Evolutionary conservation across 1,284 basidiomycete genomes (phyloP), one percentile per base, ranked within the genome.

Genomic region (Moesziomyces sp.): DNA sequence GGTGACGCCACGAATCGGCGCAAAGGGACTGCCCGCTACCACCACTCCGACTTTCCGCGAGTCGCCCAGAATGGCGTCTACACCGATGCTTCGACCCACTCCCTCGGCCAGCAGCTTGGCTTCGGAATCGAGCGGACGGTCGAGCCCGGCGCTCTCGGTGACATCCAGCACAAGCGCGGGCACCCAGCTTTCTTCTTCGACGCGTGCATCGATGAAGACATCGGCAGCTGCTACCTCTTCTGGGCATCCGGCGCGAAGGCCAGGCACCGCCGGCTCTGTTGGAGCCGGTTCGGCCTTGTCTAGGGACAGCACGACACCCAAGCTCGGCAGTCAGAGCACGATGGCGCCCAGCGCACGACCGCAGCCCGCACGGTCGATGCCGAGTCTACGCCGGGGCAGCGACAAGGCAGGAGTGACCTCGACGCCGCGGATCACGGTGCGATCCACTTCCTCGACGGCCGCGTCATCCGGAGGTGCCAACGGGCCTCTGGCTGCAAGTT

Each of bases 381-480:
- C 70, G 6, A 73, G 70, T 47, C 46, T 73, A n/a, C 59, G 69
- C 34, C 64, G 62, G 0, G 43, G 46, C 13, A 46, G 46, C 35
- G 68, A 72, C 3, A 58, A 60, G 45, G 38, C 61, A 9, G 52
- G 47, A 10, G 56, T 59, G 19, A 65, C 62, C 0, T 59, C 54
- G 38, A 67, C 70, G 26, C 70, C 64, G 3, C 50, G 70, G 2
- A 73, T 73, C 52, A 73, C 70, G 3, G 60, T 68, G 1, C 70
- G 70, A 9, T 73, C 70, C 5, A 49, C 60, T 2, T 59, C 64
- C 5, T 71, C 68, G 3, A 58, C 62, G 11, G 19, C 58, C 23
- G 46, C 55, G n/a, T 24, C 55, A 4, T 48, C 44, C 16, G 34
- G 53, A 11, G 19, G 40, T 0, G 38, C 48, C 0, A 69, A 50